Evolutionary conservation across 306 rosid genomes (phyloP).

Genomic region (Luffa acutangula): DNA sequence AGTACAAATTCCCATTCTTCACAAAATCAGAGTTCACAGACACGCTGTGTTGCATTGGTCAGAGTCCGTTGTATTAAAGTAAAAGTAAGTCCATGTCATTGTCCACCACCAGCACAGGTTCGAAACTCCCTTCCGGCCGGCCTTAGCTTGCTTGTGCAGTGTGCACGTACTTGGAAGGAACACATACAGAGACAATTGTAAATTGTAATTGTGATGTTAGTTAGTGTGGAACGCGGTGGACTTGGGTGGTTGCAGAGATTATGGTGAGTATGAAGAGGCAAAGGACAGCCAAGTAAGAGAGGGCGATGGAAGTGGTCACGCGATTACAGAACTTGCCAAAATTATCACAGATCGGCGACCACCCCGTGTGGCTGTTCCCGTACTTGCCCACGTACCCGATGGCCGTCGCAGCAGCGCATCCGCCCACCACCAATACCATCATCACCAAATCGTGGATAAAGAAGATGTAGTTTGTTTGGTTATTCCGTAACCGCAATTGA

Average conservation of each 20-base stretch:
- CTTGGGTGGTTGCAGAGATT: slow-evolving; percentile 13
- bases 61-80: background rate
- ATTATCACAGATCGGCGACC: slow-evolving; percentile 39
- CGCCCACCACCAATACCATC: slow-evolving; percentile 21
- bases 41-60: background rate
- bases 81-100: too few species aligned
- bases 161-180: too few species aligned
- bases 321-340: slow-evolving; percentile 27
- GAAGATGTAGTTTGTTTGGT: slow-evolving; percentile 23
- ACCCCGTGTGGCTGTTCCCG: slow-evolving; percentile 39
- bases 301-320: slow-evolving; percentile 17
- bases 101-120: too few species aligned
- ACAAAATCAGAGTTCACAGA: too few species aligned
- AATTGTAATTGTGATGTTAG: too few species aligned
- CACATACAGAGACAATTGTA: too few species aligned
- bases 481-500: background rate
- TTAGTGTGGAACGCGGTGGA: background rate
- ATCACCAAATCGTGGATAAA: slow-evolving; percentile 50
- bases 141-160: too few species aligned
- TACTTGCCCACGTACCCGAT: slow-evolving; percentile 38
- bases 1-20: too few species aligned
- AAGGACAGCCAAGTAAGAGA: slow-evolving; percentile 31
- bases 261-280: slow-evolving; percentile 29
- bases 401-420: slow-evolving; percentile 40
- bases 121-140: too few species aligned